Percentiles rank a stretch among this genome's conserved stretches.
Conservation (phyloP, 805 yeast genomes). For the Scheffersomyces ergatensis region DNA sequence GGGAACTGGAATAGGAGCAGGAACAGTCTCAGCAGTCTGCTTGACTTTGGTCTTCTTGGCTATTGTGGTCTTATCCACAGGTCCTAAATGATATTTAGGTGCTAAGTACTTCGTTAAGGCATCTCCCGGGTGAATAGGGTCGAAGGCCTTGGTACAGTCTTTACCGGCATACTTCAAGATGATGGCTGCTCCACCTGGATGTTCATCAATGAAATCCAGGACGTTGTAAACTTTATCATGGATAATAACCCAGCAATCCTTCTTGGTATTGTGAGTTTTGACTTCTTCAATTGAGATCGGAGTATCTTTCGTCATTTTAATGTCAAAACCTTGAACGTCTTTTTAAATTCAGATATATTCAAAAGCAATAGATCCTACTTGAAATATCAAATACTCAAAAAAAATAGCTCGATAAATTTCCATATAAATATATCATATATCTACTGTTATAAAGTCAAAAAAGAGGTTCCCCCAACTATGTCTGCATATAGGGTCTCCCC, state of each 20-base stretch:
- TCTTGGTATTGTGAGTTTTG: conserved; percentile 46
- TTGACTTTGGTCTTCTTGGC: conserved; percentile 7
- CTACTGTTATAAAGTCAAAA: too few species aligned
- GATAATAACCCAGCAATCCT: conserved; percentile 82
- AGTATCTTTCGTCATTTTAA: too few species aligned
- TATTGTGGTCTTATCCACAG: conserved; percentile 19
- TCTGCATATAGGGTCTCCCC: too few species aligned
- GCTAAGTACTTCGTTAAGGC: conserved; percentile 69
- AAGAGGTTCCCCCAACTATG: too few species aligned
- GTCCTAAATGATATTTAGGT: conserved; percentile 32
- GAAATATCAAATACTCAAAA: too few species aligned
- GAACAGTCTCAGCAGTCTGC: too few species aligned
- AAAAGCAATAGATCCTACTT: too few species aligned
- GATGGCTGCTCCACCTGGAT: conserved; percentile 61
- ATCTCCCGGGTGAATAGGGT: conserved; percentile 90
- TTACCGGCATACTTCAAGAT: conserved; percentile 51
- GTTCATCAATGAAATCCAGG: conserved; percentile 56
- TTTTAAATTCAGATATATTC: too few species aligned
- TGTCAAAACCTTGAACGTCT: too few species aligned
- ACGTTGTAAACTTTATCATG: conserved; percentile 79
- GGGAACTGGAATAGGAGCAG: conserved; percentile 1
- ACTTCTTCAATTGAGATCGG: conserved; percentile 32
- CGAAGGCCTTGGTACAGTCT: conserved; percentile 75
- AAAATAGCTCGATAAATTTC: too few species aligned
- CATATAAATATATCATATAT: too few species aligned